phyloP scores from a whole-genome alignment of 768 basidiomycete species.

The Pleurotus sapidus region DNA sequence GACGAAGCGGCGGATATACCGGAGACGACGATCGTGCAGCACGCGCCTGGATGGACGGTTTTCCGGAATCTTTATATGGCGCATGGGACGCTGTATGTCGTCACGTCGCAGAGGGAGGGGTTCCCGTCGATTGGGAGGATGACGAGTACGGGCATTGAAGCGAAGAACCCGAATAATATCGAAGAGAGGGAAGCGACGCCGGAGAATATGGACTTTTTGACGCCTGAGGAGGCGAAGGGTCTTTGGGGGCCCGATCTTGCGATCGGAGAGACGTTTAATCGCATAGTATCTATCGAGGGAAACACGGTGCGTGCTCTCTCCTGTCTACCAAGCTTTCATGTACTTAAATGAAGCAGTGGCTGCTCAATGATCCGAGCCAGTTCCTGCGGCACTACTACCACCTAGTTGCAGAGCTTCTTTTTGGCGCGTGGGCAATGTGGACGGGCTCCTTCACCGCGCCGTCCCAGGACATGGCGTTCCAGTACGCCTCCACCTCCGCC shows the following conservation, averaged over 20 bases:
- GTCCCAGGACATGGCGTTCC: background rate
- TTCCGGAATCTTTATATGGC: slow-evolving; percentile 83
- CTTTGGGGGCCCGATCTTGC: slow-evolving; percentile 52
- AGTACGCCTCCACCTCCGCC: background rate
- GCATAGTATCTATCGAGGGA: slow-evolving; percentile 67
- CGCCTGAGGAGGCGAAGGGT: slow-evolving; percentile 51
- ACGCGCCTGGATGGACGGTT: slow-evolving; percentile 83
- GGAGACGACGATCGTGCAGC: slow-evolving; percentile 54
- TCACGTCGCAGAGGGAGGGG: slow-evolving; percentile 21
- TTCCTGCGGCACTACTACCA: slow-evolving; percentile 90
- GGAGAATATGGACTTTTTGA: slow-evolving; percentile 59
- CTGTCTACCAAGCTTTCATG: too few relatives aligned
- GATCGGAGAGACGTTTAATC: slow-evolving; percentile 29
- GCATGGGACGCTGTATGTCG: slow-evolving; percentile 75
- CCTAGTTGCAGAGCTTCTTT: slow-evolving; percentile 76
- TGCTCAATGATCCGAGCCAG: slow-evolving; percentile 70
- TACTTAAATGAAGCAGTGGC: slow-evolving; percentile 28
- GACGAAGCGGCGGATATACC: slow-evolving; percentile 30
- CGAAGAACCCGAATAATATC: slow-evolving; percentile 61
- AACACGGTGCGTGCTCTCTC: slow-evolving; percentile 54
- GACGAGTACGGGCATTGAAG: slow-evolving; percentile 63
- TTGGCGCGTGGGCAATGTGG: slow-evolving; percentile 78
- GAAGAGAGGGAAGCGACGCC: slow-evolving; percentile 64
- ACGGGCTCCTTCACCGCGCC: slow-evolving; percentile 41
- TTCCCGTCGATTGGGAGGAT: slow-evolving; percentile 52